A percentile compares a stretch with the other conserved stretches of the same genome.
phyloP scores from a whole-genome alignment of 805 yeast species.

The Pichia thaimueangensis region DNA sequence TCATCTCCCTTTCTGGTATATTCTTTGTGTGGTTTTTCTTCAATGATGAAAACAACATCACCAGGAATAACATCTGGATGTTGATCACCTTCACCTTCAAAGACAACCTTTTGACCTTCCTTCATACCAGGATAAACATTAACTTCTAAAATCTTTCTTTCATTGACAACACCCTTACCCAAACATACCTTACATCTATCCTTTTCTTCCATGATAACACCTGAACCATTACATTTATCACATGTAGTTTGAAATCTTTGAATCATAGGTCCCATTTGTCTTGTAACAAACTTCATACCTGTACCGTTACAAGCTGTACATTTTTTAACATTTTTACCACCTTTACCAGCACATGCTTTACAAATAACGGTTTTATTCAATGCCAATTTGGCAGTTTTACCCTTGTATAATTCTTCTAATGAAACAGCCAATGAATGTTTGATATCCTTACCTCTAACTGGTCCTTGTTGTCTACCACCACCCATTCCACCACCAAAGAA shows the following conservation, averaged over 20 bases:
- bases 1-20: conserved; percentile 90
- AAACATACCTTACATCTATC: conserved; percentile 83
- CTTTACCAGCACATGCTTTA: conserved; percentile 85
- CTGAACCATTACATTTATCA: conserved; percentile 87
- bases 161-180: conserved; percentile 82
- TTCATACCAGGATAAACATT: conserved; percentile 96
- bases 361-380: conserved; percentile 88
- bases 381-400: conserved; percentile 90
- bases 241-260: conserved; percentile 96
- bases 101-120: conserved; percentile 84
- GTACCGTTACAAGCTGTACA: conserved; percentile 86
- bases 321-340: conserved; percentile 89
- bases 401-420: conserved; percentile 89
- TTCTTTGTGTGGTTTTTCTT: conserved; percentile 77
- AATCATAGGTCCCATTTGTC: conserved; percentile 99
- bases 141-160: conserved; percentile 90
- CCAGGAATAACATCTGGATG: conserved; percentile 94
- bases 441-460: conserved; percentile 84
- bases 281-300: conserved; percentile 86
- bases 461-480: conserved; percentile 69
- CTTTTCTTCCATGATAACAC: conserved; percentile 79
- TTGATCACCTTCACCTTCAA: conserved; percentile 96
- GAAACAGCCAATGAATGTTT: conserved; percentile 81
- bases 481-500: conserved; percentile 53
- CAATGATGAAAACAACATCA: conserved; percentile 88